Evolutionary conservation across 108 stramenopile species (phyloP), one percentile per base, ranked within the genome.

Genomic region (Nitzschia inconspicua): DNA sequence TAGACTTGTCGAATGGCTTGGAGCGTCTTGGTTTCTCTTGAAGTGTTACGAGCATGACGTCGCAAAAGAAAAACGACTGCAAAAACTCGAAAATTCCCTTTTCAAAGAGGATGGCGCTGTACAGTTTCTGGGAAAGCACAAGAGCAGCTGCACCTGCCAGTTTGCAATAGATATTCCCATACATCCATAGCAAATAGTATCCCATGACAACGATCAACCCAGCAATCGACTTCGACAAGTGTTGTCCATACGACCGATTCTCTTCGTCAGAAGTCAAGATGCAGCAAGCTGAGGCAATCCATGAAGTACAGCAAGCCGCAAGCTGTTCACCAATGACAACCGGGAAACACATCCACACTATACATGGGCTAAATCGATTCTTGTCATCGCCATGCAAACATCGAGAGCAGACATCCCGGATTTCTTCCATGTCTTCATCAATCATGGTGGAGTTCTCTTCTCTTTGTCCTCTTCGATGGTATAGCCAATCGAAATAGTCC

Each of bases 401-500:
- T 16, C 29, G 10, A 13, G 57, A 58, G 11, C 57, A 58, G 27
- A 58, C 42, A 28, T 58, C 42, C 0, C 57, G 26, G 8, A 58
- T 58, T 28, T 42, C 57, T 9, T 58, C 57, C 6, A 58, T 26
- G 27, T 44, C 57, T 26, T 58, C 44, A n/a, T n/a, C n/a, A n/a
- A n/a, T n/a, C n/a, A n/a, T n/a, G n/a, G n/a, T n/a, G n/a, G n/a
- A n/a, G n/a, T n/a, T n/a, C n/a, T n/a, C n/a, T n/a, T n/a, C n/a
- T n/a, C n/a, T n/a, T n/a, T n/a, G n/a, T n/a, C n/a, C n/a, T n/a
- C n/a, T n/a, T n/a, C n/a, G n/a, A n/a, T n/a, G n/a, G n/a, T n/a
- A n/a, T n/a, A n/a, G 25, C 31, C 18, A 29, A n/a, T 44, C 1
- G 57, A 5, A 43, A 44, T 30, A 27, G 28, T 24, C 6, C 57